Conservation (phyloP, 78 protist genomes). For the Isochrysis galbana region DNA sequence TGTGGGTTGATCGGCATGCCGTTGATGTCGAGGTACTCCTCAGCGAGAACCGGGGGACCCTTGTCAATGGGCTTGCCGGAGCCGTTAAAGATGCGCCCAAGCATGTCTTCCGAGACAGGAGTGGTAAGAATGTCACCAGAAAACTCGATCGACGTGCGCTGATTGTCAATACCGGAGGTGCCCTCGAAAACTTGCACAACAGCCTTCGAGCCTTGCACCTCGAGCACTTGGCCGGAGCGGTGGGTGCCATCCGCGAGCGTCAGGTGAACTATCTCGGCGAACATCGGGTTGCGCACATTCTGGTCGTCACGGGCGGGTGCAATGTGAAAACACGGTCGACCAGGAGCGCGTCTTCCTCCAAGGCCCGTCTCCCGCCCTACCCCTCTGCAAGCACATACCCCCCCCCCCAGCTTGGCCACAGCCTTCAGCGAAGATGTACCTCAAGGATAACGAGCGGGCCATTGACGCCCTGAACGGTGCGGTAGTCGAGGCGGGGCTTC, state of each 20-base stretch:
- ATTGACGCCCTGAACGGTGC: slow-evolving; percentile 96
- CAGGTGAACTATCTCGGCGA: slow-evolving; percentile 96
- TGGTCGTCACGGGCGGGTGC: background rate
- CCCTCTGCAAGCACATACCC: background rate
- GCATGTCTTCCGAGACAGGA: slow-evolving; percentile 97
- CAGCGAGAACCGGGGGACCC: slow-evolving; percentile 92
- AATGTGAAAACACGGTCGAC: background rate
- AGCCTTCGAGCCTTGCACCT: slow-evolving; percentile 86
- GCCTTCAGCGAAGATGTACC: slow-evolving; percentile 34
- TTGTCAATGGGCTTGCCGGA: slow-evolving; percentile 98
- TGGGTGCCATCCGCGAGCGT: slow-evolving; percentile 89
- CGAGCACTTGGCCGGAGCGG: slow-evolving; percentile 95
- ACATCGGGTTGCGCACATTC: slow-evolving; percentile 75
- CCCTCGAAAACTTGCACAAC: slow-evolving; percentile 99
- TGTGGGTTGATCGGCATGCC: slow-evolving; percentile 98
- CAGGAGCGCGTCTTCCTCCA: no score
- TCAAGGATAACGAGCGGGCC: slow-evolving; percentile 99
- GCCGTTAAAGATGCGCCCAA: slow-evolving; percentile 99
- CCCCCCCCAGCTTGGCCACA: background rate
- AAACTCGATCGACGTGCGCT: slow-evolving; percentile 89
- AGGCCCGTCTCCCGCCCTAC: no score
- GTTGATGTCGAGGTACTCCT: slow-evolving; percentile 92
- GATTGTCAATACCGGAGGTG: slow-evolving; percentile 97
- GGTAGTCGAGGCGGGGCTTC: slow-evolving; percentile 77
- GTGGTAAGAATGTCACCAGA: slow-evolving; percentile 90